phyloP scores from a whole-genome alignment of 2,329 filamentous ascomycete species.

The Cladosporium sp. region DNA sequence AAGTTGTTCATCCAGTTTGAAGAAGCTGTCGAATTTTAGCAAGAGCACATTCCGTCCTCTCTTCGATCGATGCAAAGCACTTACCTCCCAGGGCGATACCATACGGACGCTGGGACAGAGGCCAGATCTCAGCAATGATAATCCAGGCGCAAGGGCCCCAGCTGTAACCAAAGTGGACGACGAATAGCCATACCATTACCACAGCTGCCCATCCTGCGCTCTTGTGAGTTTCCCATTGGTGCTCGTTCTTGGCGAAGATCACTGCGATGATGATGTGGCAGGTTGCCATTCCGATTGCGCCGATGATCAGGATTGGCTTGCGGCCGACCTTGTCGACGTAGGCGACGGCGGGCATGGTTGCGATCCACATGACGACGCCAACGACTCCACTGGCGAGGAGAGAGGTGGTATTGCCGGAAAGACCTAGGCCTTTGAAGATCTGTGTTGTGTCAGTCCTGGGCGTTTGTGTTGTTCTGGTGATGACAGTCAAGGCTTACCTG shows the following conservation, averaged over 20 bases:
- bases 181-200: slow-evolving; percentile 69
- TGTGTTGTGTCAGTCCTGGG: background rate
- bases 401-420: slow-evolving; percentile 45
- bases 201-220: slow-evolving; percentile 68
- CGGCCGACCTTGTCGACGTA: slow-evolving; percentile 57
- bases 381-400: slow-evolving; percentile 68
- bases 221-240: slow-evolving; percentile 53
- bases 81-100: slow-evolving; percentile 64
- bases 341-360: slow-evolving; percentile 62
- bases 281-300: slow-evolving; percentile 33
- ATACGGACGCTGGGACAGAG: slow-evolving; percentile 64
- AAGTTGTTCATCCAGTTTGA: slow-evolving; percentile 46
- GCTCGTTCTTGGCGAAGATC: slow-evolving; percentile 61
- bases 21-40: slow-evolving; percentile 15
- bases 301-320: slow-evolving; percentile 35
- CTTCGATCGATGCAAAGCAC: slow-evolving; percentile 5
- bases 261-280: slow-evolving; percentile 55
- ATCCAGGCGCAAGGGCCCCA: slow-evolving; percentile 71
- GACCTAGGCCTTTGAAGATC: slow-evolving; percentile 46
- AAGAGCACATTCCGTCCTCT: background rate
- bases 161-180: slow-evolving; percentile 69
- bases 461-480: too few relatives aligned
- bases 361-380: slow-evolving; percentile 65
- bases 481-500: slow-evolving; percentile 16
- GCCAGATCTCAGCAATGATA: slow-evolving; percentile 70